These are phyloP conservation scores for Candolleomyces efflorescens DNA, from an alignment of 768 basidiomycete species.

Conservation along the genomic window DNA sequence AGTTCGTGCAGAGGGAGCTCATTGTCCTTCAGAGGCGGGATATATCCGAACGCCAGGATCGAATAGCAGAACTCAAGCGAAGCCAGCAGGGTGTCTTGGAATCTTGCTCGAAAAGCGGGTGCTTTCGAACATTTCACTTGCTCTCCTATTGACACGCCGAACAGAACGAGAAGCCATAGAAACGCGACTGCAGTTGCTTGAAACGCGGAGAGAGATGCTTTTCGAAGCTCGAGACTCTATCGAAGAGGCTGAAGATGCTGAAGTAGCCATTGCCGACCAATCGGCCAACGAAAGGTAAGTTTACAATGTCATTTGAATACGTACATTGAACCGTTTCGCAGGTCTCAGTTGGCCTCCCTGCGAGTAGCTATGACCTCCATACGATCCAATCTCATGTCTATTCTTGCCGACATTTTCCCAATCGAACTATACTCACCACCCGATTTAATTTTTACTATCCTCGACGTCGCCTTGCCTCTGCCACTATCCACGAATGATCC, in stretches of 20 bases:
- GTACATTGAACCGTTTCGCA: slow-evolving; percentile 24
- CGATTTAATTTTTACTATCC: slow-evolving; percentile 85
- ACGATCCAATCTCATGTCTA: slow-evolving; percentile 63
- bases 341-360: slow-evolving; percentile 43
- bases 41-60: slow-evolving; percentile 58
- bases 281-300: slow-evolving; percentile 18
- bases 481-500: slow-evolving; percentile 71
- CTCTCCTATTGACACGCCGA: background rate
- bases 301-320: slow-evolving; percentile 11
- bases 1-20: slow-evolving; percentile 6
- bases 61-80: slow-evolving; percentile 45
- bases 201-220: slow-evolving; percentile 43
- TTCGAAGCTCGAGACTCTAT: slow-evolving; percentile 34
- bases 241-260: slow-evolving; percentile 8
- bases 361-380: slow-evolving; percentile 45
- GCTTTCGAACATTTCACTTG: background rate
- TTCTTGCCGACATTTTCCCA: slow-evolving; percentile 77
- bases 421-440: slow-evolving; percentile 83
- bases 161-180: slow-evolving; percentile 29
- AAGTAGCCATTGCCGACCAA: slow-evolving; percentile 2
- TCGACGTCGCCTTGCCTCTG: slow-evolving; percentile 88
- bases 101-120: slow-evolving; percentile 44
- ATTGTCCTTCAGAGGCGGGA: slow-evolving; percentile 50
- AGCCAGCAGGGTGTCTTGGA: slow-evolving; percentile 39
- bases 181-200: slow-evolving; percentile 39